These are phyloP conservation scores for Begonia masoniana DNA, from an alignment of 306 rosid species.

Conservation along the genomic window DNA sequence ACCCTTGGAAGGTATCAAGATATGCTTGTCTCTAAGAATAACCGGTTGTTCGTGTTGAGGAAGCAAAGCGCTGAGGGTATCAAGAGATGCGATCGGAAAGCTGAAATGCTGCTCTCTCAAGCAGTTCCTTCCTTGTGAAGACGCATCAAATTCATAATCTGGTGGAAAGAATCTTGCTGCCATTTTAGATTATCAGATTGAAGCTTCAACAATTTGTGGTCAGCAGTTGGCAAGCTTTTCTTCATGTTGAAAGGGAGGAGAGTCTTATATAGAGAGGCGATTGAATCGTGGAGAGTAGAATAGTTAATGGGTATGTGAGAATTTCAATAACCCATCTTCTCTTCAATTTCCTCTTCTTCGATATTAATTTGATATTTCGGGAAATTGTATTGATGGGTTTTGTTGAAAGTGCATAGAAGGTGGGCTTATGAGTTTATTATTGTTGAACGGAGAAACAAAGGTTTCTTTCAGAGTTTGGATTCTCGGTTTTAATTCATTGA, in stretches of 20 bases:
- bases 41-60: slow-evolving; percentile 45
- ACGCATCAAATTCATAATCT: slow-evolving; percentile 71
- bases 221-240: slow-evolving; percentile 45
- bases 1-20: too few relatives aligned
- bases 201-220: slow-evolving; percentile 38
- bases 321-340: slow-evolving; percentile 80
- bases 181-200: slow-evolving; percentile 84
- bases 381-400: too few relatives aligned
- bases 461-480: neutral
- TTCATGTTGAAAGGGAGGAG: slow-evolving; percentile 77
- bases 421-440: slow-evolving; percentile 9
- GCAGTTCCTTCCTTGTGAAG: slow-evolving; percentile 84
- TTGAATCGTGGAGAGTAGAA: slow-evolving; percentile 80
- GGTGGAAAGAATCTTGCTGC: slow-evolving; percentile 98
- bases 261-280: slow-evolving; percentile 64
- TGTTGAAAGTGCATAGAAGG: too few relatives aligned
- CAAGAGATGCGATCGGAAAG: slow-evolving; percentile 70
- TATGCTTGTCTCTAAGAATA: slow-evolving; percentile 63
- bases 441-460: neutral
- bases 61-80: slow-evolving; percentile 58
- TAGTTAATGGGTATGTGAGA: slow-evolving; percentile 81
- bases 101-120: slow-evolving; percentile 46
- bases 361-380: neutral
- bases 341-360: too few relatives aligned
- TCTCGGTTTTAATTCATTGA: neutral